These are phyloP conservation scores for Neofusicoccum laricinum DNA, from an alignment of 2,329 filamentous ascomycete genomes.

Conservation along the genomic window DNA sequence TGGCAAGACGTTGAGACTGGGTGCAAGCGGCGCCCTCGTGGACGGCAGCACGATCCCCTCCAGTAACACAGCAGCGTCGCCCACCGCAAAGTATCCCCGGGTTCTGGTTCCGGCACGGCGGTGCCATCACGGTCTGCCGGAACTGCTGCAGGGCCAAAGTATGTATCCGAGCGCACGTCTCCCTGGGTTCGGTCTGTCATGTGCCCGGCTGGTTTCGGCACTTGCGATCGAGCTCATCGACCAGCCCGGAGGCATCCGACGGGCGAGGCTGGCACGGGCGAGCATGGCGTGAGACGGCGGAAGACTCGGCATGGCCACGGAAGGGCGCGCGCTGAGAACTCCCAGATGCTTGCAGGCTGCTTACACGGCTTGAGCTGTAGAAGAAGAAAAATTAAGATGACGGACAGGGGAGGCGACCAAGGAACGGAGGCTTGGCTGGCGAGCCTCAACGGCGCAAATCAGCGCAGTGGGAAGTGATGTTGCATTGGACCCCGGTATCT, in stretches of 20 bases:
- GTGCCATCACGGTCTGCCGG: neutral
- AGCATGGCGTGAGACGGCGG: constrained; percentile 1
- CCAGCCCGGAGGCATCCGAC: neutral
- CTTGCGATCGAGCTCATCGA: too few species aligned
- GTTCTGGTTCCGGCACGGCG: neutral
- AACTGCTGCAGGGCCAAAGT: neutral
- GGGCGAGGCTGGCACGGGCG: neutral
- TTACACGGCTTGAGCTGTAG: neutral
- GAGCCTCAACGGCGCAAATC: neutral
- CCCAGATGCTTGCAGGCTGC: neutral
- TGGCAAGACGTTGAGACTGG: neutral
- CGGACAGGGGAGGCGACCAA: neutral
- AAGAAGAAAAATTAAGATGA: constrained; percentile 1
- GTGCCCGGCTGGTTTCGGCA: neutral
- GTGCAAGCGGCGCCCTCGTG: neutral
- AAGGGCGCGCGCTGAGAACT: neutral
- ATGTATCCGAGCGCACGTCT: neutral
- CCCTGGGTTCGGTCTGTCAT: too few species aligned
- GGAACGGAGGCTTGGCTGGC: neutral
- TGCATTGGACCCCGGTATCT: neutral
- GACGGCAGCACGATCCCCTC: neutral
- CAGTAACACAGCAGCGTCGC: neutral
- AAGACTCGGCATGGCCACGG: neutral
- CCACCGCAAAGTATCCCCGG: neutral
- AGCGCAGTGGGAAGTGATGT: neutral